These are phyloP conservation scores for Ogataea chonburiensis DNA, from an alignment of 805 yeast species.

Conservation along the genomic window DNA sequence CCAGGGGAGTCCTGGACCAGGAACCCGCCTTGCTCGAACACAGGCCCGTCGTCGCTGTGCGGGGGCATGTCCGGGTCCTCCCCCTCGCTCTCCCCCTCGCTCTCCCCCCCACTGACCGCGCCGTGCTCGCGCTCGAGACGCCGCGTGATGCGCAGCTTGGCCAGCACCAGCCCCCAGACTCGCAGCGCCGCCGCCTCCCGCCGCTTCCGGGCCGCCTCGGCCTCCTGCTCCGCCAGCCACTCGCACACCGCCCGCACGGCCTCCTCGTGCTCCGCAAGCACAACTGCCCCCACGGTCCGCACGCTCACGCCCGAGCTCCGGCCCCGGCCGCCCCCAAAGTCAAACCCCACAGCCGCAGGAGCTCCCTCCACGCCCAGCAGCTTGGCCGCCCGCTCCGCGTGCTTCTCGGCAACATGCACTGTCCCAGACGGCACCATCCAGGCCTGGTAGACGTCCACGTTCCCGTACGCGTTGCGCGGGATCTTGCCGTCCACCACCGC, in stretches of 20 bases:
- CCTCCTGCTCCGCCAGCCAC: constrained; percentile 48
- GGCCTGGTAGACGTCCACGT: constrained; percentile 74
- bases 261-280: constrained; percentile 58
- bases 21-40: constrained; percentile 10
- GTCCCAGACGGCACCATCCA: constrained; percentile 86
- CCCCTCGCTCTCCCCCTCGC: constrained; percentile 19
- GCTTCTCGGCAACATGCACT: constrained; percentile 51
- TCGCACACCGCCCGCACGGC: constrained; percentile 55
- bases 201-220: constrained; percentile 40
- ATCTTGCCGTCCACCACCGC: constrained; percentile 64
- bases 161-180: constrained; percentile 53
- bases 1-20: not conserved
- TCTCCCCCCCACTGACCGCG: constrained; percentile 25
- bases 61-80: not conserved
- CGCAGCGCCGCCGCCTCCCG: constrained; percentile 50
- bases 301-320: constrained; percentile 54
- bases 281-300: constrained; percentile 70
- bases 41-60: not conserved
- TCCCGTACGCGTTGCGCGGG: constrained; percentile 76
- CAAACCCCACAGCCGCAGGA: constrained; percentile 84
- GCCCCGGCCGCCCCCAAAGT: constrained; percentile 49
- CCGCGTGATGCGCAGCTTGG: constrained; percentile 46
- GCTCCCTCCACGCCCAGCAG: constrained; percentile 75
- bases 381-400: constrained; percentile 69
- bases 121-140: constrained; percentile 54